Percentiles rank a stretch among this genome's conserved stretches.
These are phyloP conservation scores for Aspergillus bridgeri DNA, from an alignment of 495 filamentous ascomycete species.

Conservation along the genomic window DNA sequence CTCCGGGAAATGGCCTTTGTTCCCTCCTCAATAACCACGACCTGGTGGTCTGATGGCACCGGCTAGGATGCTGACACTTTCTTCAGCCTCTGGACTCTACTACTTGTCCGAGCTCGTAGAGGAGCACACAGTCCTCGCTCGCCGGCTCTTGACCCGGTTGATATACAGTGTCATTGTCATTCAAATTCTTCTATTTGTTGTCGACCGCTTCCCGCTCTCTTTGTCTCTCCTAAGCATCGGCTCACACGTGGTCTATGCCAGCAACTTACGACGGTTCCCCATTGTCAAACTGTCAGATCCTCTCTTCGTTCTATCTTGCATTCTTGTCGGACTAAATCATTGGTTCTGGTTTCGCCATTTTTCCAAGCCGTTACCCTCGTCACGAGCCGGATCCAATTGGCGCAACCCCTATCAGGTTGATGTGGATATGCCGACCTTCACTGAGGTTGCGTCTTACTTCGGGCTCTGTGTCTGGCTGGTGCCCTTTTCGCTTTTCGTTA, in stretches of 20 bases:
- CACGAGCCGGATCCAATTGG: slow-evolving; percentile 32
- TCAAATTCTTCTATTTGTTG: slow-evolving; percentile 68
- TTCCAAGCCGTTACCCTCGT: slow-evolving; percentile 50
- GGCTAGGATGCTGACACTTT: slow-evolving; percentile 2
- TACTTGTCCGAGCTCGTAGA: slow-evolving; percentile 98
- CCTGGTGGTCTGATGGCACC: too few relatives aligned
- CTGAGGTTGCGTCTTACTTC: slow-evolving; percentile 94
- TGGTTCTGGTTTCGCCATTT: slow-evolving; percentile 97
- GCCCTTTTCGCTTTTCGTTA: slow-evolving; percentile 93
- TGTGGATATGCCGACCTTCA: slow-evolving; percentile 72
- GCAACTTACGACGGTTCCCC: slow-evolving; percentile 84
- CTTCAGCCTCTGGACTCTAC: slow-evolving; percentile 86
- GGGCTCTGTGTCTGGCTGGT: slow-evolving; percentile 96
- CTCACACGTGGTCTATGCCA: slow-evolving; percentile 84
- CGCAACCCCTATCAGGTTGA: slow-evolving; percentile 56
- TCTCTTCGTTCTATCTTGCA: slow-evolving; percentile 79
- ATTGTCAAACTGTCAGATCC: slow-evolving; percentile 87
- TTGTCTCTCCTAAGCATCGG: slow-evolving; percentile 71
- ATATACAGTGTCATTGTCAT: slow-evolving; percentile 80
- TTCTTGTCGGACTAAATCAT: slow-evolving; percentile 87
- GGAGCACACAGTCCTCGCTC: slow-evolving; percentile 90
- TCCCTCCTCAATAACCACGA: background rate
- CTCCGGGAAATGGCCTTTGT: background rate
- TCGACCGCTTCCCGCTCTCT: slow-evolving; percentile 80
- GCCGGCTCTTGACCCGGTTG: slow-evolving; percentile 74